Evolutionary conservation across 208 protist genomes (phyloP).

Genomic region (Spongospora subterranea): DNA sequence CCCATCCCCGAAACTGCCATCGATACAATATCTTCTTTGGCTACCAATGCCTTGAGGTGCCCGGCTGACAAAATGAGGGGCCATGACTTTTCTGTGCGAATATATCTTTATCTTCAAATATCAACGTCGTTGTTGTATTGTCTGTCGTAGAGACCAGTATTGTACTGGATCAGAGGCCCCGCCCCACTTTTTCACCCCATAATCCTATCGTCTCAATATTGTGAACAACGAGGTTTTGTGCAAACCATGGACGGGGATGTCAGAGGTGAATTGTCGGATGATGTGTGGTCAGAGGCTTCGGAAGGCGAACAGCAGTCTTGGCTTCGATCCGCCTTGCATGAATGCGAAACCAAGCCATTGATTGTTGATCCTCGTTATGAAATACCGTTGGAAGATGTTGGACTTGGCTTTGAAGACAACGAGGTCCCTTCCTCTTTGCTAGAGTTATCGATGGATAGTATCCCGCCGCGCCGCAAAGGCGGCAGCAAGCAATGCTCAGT

Average conservation of each 20-base stretch:
- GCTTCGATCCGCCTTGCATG: conserved; percentile 27
- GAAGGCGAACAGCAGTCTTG: conserved; percentile 48
- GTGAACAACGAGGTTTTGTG: too few relatives aligned
- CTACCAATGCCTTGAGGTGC: too few relatives aligned
- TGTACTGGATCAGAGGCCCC: background rate
- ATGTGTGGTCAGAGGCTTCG: conserved; percentile 10
- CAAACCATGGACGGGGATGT: background rate
- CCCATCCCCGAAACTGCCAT: too few relatives aligned
- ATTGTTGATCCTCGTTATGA: conserved; percentile 21
- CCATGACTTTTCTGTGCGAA: too few relatives aligned
- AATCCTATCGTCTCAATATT: too few relatives aligned
- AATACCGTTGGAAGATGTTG: background rate
- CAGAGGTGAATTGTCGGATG: background rate
- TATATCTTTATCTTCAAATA: too few relatives aligned
- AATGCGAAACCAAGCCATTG: conserved; percentile 44
- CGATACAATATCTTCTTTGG: too few relatives aligned
- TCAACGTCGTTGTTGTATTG: too few relatives aligned
- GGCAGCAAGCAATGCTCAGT: background rate
- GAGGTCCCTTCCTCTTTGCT: background rate
- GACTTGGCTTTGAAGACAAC: background rate
- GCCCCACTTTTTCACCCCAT: background rate
- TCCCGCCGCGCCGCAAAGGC: background rate
- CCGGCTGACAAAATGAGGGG: too few relatives aligned
- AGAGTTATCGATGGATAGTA: background rate
- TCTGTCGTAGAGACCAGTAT: too few relatives aligned